Conservation (phyloP, 1,284 basidiomycete species). For the Tausonia pullulans region DNA sequence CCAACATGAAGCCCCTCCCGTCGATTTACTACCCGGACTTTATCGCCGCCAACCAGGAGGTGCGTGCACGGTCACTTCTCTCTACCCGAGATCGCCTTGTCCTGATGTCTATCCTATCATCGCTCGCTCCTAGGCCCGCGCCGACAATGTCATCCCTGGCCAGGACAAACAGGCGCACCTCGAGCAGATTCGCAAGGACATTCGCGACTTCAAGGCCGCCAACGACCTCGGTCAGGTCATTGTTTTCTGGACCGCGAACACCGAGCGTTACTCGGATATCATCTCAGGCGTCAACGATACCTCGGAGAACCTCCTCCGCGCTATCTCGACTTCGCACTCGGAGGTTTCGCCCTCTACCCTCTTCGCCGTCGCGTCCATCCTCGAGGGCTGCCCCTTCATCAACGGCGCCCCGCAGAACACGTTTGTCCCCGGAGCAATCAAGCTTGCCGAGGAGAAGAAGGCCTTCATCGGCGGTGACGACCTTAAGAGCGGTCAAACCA, state of each 20-base stretch:
- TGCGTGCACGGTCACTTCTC: slow-evolving; percentile 47
- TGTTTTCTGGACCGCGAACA: slow-evolving; percentile 98
- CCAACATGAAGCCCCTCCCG: slow-evolving; percentile 71
- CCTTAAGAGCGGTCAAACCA: slow-evolving; percentile 58
- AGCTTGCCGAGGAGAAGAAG: slow-evolving; percentile 77
- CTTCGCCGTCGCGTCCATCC: slow-evolving; percentile 91
- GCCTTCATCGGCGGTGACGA: slow-evolving; percentile 97
- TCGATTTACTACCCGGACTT: slow-evolving; percentile 91
- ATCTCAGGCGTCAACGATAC: slow-evolving; percentile 94
- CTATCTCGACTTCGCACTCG: slow-evolving; percentile 73
- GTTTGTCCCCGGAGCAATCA: slow-evolving; percentile 89
- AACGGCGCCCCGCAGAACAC: slow-evolving; percentile 99
- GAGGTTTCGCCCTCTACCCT: slow-evolving; percentile 93
- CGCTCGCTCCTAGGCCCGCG: not conserved
- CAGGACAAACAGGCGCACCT: slow-evolving; percentile 81
- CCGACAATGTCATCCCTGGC: slow-evolving; percentile 77
- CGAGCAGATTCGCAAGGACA: slow-evolving; percentile 83
- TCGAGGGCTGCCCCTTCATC: slow-evolving; percentile 90
- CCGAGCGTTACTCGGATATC: slow-evolving; percentile 93
- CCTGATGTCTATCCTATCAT: not conserved
- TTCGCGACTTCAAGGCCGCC: slow-evolving; percentile 79
- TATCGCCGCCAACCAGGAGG: slow-evolving; percentile 95
- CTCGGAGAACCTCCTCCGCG: slow-evolving; percentile 69
- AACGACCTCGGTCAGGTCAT: slow-evolving; percentile 77
- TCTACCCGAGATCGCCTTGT: not conserved